Base-by-base conservation (phyloP, 352 stramenopile genomes). In the Pythium monospermum region DNA sequence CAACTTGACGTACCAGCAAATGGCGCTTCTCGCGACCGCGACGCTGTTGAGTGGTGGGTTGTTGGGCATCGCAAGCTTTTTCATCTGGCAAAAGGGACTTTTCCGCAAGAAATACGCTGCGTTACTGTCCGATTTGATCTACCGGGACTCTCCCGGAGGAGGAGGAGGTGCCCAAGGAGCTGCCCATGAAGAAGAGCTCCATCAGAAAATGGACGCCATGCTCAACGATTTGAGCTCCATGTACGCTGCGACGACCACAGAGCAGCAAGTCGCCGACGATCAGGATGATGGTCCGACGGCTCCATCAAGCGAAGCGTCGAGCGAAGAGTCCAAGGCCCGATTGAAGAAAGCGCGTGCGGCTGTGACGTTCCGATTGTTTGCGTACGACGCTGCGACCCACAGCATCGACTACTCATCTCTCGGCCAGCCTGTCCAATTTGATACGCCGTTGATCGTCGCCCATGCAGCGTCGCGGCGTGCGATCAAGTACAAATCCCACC, bases 1-100 rank as follows among this genome's bases (percentile, higher is more conserved):
- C 38, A 90, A 90, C 47, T 50, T 90, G n/a, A 83, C 74, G 39
- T 87, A 87, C 53, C 46, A 83, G 44, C 79, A 87, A 68, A 83
- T 87, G 74, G 70, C 69, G 37, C 42, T 85, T 21, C 44, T 90
- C 6, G 72, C 64, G 11, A 57, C 74, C 22, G 68, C 68, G 19
- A 87, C 79, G 18, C 48, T 86, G 13, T 55, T 61, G 7, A 83
- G 59, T 0, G 76, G 79, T 28, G 79, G 79, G 0, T 59, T 85
- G 19, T 68, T 90, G 66, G 79, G 74, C 49, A 50, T 86, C 49
- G 79, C 76, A 4, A 77, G 74, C 35, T 76, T 87, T 41, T 77
- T 87, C 45, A 71, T 87, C 28, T 87, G 74, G 76, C 66, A 73
- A 36, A 85, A 82, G 32, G 79, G 76, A 1, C 59, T 85, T 7